Percentiles rank a stretch among this genome's conserved stretches.
Evolutionary conservation across 352 stramenopile genomes (phyloP).

Genomic region (Phytophthora fragariae): DNA sequence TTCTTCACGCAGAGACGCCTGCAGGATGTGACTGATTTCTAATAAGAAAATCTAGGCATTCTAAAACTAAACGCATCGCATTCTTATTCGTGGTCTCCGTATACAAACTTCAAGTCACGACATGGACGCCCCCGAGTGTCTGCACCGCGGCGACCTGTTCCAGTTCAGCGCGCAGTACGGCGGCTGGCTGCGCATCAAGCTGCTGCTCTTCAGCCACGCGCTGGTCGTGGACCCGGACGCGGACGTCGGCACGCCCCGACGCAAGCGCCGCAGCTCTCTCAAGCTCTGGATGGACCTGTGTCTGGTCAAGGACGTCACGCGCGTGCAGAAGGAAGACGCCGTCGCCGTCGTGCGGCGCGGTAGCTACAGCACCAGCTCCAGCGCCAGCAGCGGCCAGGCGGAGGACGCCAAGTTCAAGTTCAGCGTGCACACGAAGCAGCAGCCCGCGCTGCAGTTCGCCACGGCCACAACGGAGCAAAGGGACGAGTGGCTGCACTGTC

Average conservation of each 20-base stretch:
- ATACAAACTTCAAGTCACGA: constrained; percentile 18
- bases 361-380: constrained; percentile 24
- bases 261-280: constrained; percentile 54
- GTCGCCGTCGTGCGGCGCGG: constrained; percentile 15
- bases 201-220: constrained; percentile 55
- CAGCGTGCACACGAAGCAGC: constrained; percentile 43
- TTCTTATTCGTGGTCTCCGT: background rate
- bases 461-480: constrained; percentile 39
- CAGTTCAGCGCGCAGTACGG: constrained; percentile 65
- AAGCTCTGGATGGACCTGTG: constrained; percentile 63
- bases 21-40: constrained; percentile 79
- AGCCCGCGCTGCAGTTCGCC: constrained; percentile 47
- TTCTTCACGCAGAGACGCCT: constrained; percentile 69
- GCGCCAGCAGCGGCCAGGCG: constrained; percentile 10
- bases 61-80: background rate
- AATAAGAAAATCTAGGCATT: constrained; percentile 1
- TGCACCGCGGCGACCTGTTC: constrained; percentile 50
- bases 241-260: constrained; percentile 43
- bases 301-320: constrained; percentile 41
- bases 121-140: constrained; percentile 43
- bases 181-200: constrained; percentile 54
- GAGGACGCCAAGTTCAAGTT: constrained; percentile 40
- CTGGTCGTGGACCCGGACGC: constrained; percentile 63
- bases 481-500: constrained; percentile 58
- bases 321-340: constrained; percentile 43